A percentile compares a stretch with the other conserved stretches of the same genome.
Conservation (phyloP, 257 asterid genomes). For the Solanum boliviense region DNA sequence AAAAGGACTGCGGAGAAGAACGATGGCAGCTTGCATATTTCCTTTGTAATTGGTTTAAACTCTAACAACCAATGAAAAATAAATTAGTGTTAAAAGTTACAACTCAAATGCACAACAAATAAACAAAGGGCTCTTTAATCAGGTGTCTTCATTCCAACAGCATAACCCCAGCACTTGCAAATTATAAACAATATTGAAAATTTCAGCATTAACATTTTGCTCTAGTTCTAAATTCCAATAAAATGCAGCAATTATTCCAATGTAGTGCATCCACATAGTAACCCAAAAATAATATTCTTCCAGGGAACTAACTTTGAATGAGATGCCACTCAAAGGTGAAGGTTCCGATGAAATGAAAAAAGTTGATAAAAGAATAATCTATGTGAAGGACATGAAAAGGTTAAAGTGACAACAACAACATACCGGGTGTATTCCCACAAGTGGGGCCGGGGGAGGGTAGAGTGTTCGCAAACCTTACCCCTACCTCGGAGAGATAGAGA, state of each 20-base stretch:
- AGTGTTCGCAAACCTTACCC: background rate
- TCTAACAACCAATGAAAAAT: constrained; percentile 40
- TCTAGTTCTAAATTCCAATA: background rate
- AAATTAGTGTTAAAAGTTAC: background rate
- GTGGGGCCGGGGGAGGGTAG: background rate
- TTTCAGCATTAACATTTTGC: background rate
- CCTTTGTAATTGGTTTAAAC: constrained; percentile 86
- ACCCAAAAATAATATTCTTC: background rate
- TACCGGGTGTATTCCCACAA: background rate
- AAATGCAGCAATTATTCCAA: background rate
- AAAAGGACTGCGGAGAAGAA: constrained; percentile 84
- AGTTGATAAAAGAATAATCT: background rate
- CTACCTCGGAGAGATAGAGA: background rate
- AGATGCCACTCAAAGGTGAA: background rate
- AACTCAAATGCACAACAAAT: background rate
- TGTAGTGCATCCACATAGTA: background rate
- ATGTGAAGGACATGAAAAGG: background rate
- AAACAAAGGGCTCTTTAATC: background rate
- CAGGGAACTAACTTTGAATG: background rate
- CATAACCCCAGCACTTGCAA: background rate
- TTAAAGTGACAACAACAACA: background rate
- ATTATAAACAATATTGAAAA: background rate
- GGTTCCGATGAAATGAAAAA: background rate
- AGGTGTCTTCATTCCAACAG: background rate
- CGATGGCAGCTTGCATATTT: constrained; percentile 97